Evolutionary conservation across 1,139 yeast species (phyloP), one percentile per base, ranked within the genome.

Genomic region (Saccharomyces hybrid): DNA sequence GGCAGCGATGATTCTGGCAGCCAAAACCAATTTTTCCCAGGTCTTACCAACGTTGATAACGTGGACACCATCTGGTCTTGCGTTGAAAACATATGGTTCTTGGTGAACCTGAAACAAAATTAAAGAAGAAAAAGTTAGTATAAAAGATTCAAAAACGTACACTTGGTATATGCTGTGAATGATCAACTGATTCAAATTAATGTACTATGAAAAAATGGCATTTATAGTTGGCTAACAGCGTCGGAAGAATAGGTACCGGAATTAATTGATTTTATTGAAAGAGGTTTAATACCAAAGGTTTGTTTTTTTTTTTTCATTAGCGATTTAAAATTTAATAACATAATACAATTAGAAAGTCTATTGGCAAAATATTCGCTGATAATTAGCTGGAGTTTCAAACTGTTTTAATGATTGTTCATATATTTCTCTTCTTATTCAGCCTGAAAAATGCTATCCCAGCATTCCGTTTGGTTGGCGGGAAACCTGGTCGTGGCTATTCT

Each of bases 1-100:
- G 73, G 99, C 97, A 76, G 98, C 99, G 75, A 95, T 91, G 81
- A 91, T 88, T 83, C 98, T 93, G 72, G 99, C 99, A 75, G 99
- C 99, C 77, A 95, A 84, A 67, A 93, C 98, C 78, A 95, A 88
- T 84, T 95, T 95, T 84, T 95, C 98, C 99, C 99, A 93, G 74
- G 99, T 95, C 84, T 93, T 93, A 82, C 95, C 93, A 75, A 93
- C 82, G 91, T 93, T 89, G 80, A 95, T 90, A 72, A 95, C 82
- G 84, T 89, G 90, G 74, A 95, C 97, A 85, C 99, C 99, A 78
- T 95, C 99, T 80, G 97, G 95, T 84, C 99, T 91, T 80, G 97
- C 87, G 82, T 90, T 88, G 93, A 83, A 89, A 73, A 95, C 97
- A 87, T 95, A 95, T 78, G 97, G 93, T 80, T 89, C 93, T 88